Conservation (phyloP, 2,329 filamentous ascomycete genomes). For the Apiospora phragmitis region DNA sequence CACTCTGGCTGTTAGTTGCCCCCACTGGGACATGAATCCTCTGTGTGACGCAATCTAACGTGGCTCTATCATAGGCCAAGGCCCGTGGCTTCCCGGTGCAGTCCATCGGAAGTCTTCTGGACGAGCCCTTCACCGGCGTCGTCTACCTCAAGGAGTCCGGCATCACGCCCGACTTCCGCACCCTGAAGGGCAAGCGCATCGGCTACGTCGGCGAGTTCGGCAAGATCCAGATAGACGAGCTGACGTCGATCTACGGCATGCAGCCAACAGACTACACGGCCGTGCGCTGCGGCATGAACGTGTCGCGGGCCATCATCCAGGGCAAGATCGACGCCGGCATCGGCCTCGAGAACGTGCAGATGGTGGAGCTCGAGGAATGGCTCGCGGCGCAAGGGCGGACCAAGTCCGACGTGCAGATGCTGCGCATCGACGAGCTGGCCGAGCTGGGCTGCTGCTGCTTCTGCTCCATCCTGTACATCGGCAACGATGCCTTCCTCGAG, state of each 20-base stretch:
- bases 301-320: slow-evolving; percentile 72
- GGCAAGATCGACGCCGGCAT: slow-evolving; percentile 74
- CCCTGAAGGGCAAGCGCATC: slow-evolving; percentile 74
- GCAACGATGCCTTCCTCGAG: slow-evolving; percentile 70
- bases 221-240: slow-evolving; percentile 82
- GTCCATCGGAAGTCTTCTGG: slow-evolving; percentile 73
- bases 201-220: slow-evolving; percentile 81
- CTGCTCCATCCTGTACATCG: slow-evolving; percentile 80
- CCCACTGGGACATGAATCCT: neutral
- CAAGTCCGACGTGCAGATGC: slow-evolving; percentile 72
- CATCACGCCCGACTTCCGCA: slow-evolving; percentile 73
- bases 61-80: slow-evolving; percentile 55
- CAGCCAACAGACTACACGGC: slow-evolving; percentile 71
- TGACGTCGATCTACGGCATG: slow-evolving; percentile 78
- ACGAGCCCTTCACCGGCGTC: slow-evolving; percentile 79
- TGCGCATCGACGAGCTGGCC: slow-evolving; percentile 78
- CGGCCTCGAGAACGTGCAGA: slow-evolving; percentile 79
- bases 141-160: slow-evolving; percentile 74
- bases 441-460: slow-evolving; percentile 83
- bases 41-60: neutral
- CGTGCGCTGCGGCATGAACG: slow-evolving; percentile 79
- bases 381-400: slow-evolving; percentile 62
- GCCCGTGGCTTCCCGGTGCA: slow-evolving; percentile 72
- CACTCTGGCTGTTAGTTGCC: slow-evolving; percentile 62
- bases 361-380: slow-evolving; percentile 81